phyloP scores from a whole-genome alignment of 2,329 filamentous ascomycete species.

The Pseudogymnoascus sp. region DNA sequence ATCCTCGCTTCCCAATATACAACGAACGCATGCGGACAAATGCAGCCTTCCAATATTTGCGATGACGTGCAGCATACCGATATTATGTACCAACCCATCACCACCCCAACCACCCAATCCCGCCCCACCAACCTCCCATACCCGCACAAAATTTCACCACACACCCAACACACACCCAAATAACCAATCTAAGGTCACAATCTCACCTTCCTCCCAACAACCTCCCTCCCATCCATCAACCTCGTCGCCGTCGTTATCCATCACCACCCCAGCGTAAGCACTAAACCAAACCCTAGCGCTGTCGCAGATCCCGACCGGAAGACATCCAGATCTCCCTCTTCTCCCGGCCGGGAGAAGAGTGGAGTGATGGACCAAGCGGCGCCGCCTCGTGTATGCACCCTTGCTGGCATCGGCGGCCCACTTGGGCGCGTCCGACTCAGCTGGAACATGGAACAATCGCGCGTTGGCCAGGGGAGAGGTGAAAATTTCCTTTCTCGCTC shows the following conservation, averaged over 20 bases:
- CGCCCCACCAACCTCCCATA: background rate
- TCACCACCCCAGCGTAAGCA: background rate
- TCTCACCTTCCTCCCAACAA: background rate
- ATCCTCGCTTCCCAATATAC: background rate
- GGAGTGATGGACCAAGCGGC: background rate
- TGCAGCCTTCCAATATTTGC: background rate
- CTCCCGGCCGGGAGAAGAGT: background rate
- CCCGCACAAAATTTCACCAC: background rate
- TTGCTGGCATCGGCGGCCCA: background rate
- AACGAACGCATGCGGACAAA: background rate
- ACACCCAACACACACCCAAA: background rate
- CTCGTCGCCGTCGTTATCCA: background rate
- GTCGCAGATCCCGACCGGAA: background rate
- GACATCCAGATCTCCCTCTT: background rate
- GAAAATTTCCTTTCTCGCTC: background rate
- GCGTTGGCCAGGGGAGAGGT: background rate
- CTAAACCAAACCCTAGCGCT: background rate
- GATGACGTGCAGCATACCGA: background rate
- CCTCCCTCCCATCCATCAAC: background rate
- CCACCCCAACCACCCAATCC: background rate
- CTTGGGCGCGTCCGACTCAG: background rate
- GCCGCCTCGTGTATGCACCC: slow-evolving; percentile 2
- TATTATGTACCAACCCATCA: background rate
- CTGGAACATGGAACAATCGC: background rate
- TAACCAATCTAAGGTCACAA: background rate